Base-by-base conservation (phyloP, 192 early-diverging fungal species). In the Coemansia sp. region DNA sequence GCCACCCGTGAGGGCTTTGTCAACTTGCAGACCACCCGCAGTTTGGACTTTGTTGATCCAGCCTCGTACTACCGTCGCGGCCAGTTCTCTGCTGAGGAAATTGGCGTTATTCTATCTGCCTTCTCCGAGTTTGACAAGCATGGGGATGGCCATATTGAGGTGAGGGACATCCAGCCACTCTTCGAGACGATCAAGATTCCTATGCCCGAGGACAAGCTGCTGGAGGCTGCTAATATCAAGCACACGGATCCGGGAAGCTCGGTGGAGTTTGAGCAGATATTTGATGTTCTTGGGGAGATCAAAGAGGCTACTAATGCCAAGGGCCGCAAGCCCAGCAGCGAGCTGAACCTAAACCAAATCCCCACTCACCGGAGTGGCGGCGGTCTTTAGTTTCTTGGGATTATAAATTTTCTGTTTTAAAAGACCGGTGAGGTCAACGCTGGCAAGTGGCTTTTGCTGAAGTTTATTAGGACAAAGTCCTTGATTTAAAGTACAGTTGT, bases 181-280 rank as follows among this genome's bases (percentile, higher is more conserved):
- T 72, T 81, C 28, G 50, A 55, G 4, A 23, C 60, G 9, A 63
- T 81, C 59, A 66, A 73, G n/a, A 63, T 79, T 14, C 70, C 70
- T 1, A 33, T 52, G 9, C 61, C 76, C 8, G 44, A 30, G n/a
- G n/a, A n/a, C n/a, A n/a, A n/a, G n/a, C n/a, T n/a, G n/a, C 33
- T 70, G 61, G 42, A 52, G 5, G 63, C 57, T 0, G 70, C 75
- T 10, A 36, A 33, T 18, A 60, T 68, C 19, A 49, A 28, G 9
- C 33, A 46, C 20, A 45, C 36, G 1, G 59, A 74, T 28, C 63
- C 69, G 0, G 53, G n/a, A 5, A 53, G 48, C 37, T 26, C 61
- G 11, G 67, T 81, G 16, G 80, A 78, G 60, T 78, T 81, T 65
- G 80, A 81, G 68, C 70, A 81, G 68, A 64, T 74, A 52, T 72